Percentiles rank a stretch among this genome's conserved stretches.
These are phyloP conservation scores for Arthrobotrys sinensis DNA, from an alignment of 2,329 filamentous ascomycete genomes.

Conservation along the genomic window DNA sequence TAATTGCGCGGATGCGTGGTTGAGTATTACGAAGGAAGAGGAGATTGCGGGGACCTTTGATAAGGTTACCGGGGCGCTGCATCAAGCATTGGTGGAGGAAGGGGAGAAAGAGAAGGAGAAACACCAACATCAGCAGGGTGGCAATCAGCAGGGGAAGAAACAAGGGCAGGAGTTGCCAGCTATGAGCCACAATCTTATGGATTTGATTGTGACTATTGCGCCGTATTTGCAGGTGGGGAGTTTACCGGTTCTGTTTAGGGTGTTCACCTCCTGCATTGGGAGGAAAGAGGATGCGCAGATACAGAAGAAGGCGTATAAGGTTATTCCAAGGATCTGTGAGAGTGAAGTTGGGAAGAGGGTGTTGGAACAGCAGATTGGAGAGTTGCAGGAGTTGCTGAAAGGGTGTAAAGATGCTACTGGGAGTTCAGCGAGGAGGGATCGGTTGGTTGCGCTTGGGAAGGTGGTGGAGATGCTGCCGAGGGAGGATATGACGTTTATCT, in stretches of 20 bases:
- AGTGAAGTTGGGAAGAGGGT: constrained; percentile 84
- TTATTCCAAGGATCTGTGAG: constrained; percentile 89
- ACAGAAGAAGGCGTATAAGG: constrained; percentile 99
- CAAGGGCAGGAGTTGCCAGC: constrained; percentile 85
- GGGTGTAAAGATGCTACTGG: constrained; percentile 86
- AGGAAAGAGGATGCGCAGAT: constrained; percentile 88
- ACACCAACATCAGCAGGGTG: constrained; percentile 66
- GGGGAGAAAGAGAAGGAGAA: constrained; percentile 68
- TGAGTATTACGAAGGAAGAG: constrained; percentile 84
- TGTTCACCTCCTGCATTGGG: constrained; percentile 85
- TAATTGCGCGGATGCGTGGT: constrained; percentile 92
- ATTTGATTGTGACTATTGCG: constrained; percentile 95
- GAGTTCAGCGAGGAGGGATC: constrained; percentile 86
- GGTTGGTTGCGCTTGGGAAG: constrained; percentile 84
- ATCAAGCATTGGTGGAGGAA: constrained; percentile 76
- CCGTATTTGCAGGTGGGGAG: constrained; percentile 90
- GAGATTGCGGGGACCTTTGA: constrained; percentile 91
- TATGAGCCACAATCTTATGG: constrained; percentile 94
- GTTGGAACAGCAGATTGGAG: constrained; percentile 79
- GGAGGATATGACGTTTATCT: constrained; percentile 90
- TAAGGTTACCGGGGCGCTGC: constrained; percentile 87
- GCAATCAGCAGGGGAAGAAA: constrained; percentile 72
- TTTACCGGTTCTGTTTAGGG: constrained; percentile 86
- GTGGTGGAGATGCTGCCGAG: constrained; percentile 84
- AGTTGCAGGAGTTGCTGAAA: constrained; percentile 86